phyloP scores from a whole-genome alignment of 2,329 filamentous ascomycete genomes.

The Alternaria ventricosa region DNA sequence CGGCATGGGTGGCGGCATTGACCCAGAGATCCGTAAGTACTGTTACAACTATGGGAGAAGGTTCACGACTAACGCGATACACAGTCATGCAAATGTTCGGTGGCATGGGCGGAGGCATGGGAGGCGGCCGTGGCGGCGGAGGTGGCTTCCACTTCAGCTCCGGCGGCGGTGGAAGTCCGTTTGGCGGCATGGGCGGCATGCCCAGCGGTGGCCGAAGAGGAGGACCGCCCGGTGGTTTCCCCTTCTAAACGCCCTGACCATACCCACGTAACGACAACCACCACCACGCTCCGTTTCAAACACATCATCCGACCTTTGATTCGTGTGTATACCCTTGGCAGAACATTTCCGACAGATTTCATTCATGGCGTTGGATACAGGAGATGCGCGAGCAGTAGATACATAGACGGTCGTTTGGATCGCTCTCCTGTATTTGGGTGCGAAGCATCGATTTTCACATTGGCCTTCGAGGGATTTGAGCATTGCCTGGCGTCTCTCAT shows the following conservation, averaged over 20 bases:
- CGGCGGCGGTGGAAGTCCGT: slow-evolving; percentile 49
- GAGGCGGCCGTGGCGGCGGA: slow-evolving; percentile 53
- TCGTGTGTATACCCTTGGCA: slow-evolving; percentile 30
- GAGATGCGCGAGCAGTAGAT: slow-evolving; percentile 32
- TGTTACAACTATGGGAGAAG: not conserved
- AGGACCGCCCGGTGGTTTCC: slow-evolving; percentile 43
- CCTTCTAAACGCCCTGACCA: slow-evolving; percentile 21
- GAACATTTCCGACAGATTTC: slow-evolving; percentile 17
- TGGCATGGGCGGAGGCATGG: slow-evolving; percentile 59
- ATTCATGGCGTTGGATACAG: slow-evolving; percentile 35
- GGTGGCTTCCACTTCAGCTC: slow-evolving; percentile 55
- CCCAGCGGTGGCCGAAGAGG: slow-evolving; percentile 41
- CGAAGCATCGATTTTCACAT: slow-evolving; percentile 14
- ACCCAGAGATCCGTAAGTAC: slow-evolving; percentile 44
- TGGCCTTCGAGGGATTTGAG: slow-evolving; percentile 12
- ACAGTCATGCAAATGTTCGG: slow-evolving; percentile 50
- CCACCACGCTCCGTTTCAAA: not conserved
- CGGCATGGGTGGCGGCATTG: slow-evolving; percentile 63
- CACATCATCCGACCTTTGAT: slow-evolving; percentile 1
- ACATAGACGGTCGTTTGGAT: slow-evolving; percentile 17
- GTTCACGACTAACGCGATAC: slow-evolving; percentile 9
- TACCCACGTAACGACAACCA: not conserved
- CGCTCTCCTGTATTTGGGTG: slow-evolving; percentile 5
- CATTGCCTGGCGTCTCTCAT: slow-evolving; percentile 7
- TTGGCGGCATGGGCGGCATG: slow-evolving; percentile 46